Conservation (phyloP, 768 basidiomycete species). For the Holtermannia corniformis region DNA sequence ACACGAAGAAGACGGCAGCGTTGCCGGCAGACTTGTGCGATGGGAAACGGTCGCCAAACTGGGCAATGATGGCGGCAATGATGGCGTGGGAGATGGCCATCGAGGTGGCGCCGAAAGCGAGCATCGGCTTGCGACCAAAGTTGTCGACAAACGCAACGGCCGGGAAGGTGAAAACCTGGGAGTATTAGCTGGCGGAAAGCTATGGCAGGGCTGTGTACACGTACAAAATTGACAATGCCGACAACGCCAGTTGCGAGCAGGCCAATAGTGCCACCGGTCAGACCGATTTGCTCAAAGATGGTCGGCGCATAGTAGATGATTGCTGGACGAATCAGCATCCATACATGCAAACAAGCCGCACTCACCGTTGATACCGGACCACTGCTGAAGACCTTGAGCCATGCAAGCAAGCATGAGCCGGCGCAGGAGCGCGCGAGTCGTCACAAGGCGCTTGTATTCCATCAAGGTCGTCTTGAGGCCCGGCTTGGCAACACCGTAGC, state of each 20-base stretch:
- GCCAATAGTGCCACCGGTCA: conserved; percentile 54
- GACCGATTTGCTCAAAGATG: conserved; percentile 56
- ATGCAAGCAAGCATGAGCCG: conserved; percentile 53
- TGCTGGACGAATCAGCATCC: conserved; percentile 11
- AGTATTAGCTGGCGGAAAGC: not conserved
- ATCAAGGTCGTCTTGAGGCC: conserved; percentile 55
- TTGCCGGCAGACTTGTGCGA: conserved; percentile 58
- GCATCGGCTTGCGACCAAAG: conserved; percentile 61
- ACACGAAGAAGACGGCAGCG: conserved; percentile 60
- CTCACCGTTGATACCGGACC: conserved; percentile 61
- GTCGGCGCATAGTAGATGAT: conserved; percentile 64
- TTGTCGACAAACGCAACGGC: conserved; percentile 75
- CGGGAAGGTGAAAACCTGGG: conserved; percentile 65
- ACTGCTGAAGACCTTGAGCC: conserved; percentile 72
- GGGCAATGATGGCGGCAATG: conserved; percentile 56
- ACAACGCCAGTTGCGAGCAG: conserved; percentile 62
- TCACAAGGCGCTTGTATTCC: conserved; percentile 56
- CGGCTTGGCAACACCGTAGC: conserved; percentile 30
- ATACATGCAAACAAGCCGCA: not conserved
- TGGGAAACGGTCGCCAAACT: conserved; percentile 52
- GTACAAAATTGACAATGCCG: conserved; percentile 60
- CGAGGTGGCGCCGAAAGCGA: conserved; percentile 13
- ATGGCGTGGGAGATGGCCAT: conserved; percentile 53
- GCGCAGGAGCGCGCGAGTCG: conserved; percentile 47
- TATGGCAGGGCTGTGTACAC: not conserved